Percentiles rank a stretch among this genome's conserved stretches.
Conservation (phyloP, 192 early-diverging fungal species). For the Backusella parvicylindrica region DNA sequence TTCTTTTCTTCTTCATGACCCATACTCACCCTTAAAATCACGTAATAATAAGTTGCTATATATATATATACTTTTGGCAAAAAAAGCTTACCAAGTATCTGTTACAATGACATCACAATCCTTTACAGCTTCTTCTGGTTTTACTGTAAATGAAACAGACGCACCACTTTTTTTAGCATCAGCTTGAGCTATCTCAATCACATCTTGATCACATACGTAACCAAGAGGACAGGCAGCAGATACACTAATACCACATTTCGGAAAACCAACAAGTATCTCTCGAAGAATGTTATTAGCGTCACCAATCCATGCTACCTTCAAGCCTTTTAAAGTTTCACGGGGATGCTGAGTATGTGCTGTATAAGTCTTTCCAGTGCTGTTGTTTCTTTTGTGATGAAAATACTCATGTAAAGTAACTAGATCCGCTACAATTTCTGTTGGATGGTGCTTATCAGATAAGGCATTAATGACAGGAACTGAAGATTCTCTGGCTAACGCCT, state of each 20-base stretch:
- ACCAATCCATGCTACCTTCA: slow-evolving; percentile 94
- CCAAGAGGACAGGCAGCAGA: slow-evolving; percentile 79
- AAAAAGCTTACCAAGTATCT: slow-evolving; percentile 80
- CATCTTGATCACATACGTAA: slow-evolving; percentile 68
- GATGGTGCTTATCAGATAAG: slow-evolving; percentile 90
- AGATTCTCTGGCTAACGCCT: slow-evolving; percentile 81
- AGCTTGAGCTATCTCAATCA: slow-evolving; percentile 63
- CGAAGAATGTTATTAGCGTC: slow-evolving; percentile 96
- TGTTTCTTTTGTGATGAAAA: slow-evolving; percentile 36
- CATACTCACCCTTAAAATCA: slow-evolving; percentile 73
- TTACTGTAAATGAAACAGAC: slow-evolving; percentile 51
- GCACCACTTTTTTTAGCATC: slow-evolving; percentile 55
- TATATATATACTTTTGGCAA: not conserved
- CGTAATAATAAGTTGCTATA: not conserved
- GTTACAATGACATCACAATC: slow-evolving; percentile 90
- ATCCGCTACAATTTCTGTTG: slow-evolving; percentile 96
- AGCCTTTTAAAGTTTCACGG: slow-evolving; percentile 52
- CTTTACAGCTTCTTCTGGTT: slow-evolving; percentile 74
- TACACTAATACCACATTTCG: slow-evolving; percentile 81
- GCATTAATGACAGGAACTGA: slow-evolving; percentile 94
- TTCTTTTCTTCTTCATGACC: slow-evolving; percentile 91
- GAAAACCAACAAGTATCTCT: slow-evolving; percentile 82
- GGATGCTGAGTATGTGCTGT: slow-evolving; percentile 48
- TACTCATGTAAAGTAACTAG: slow-evolving; percentile 91
- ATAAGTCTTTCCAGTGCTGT: slow-evolving; percentile 20